Conservation (phyloP, 345 rosid species). For the Viola odorata region DNA sequence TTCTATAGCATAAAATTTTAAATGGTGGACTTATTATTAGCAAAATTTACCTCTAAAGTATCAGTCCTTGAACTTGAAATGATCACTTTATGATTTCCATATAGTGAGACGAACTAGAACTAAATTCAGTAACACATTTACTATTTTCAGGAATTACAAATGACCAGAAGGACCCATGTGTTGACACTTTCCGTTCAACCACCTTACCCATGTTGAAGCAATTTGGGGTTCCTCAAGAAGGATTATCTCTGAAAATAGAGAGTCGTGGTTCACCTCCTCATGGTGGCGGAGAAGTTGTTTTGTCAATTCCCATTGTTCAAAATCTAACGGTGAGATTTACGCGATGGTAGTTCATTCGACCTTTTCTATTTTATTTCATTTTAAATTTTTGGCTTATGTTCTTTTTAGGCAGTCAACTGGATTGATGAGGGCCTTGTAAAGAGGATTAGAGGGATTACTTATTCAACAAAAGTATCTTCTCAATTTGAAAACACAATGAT, state of each 20-base stretch:
- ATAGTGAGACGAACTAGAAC: background rate
- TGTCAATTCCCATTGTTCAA: slow-evolving; percentile 58
- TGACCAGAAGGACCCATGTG: slow-evolving; percentile 70
- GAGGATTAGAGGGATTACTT: slow-evolving; percentile 80
- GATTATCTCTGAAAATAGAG: slow-evolving; percentile 65
- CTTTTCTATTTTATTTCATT: background rate
- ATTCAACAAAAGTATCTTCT: slow-evolving; percentile 62
- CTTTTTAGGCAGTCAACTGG: slow-evolving; percentile 67
- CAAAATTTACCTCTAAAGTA: too few relatives aligned
- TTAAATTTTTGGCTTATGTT: slow-evolving; percentile 11
- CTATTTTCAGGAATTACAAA: slow-evolving; percentile 65
- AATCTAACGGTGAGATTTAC: slow-evolving; percentile 42
- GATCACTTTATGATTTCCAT: too few relatives aligned
- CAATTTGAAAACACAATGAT: slow-evolving; percentile 78
- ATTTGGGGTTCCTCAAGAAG: slow-evolving; percentile 76
- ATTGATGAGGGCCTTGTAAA: slow-evolving; percentile 86
- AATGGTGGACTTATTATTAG: too few relatives aligned
- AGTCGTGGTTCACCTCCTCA: slow-evolving; percentile 71
- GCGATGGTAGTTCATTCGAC: background rate
- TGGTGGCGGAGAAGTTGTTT: slow-evolving; percentile 82
- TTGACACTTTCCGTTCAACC: slow-evolving; percentile 71
- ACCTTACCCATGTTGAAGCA: slow-evolving; percentile 58
- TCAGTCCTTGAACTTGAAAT: too few relatives aligned
- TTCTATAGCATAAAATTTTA: too few relatives aligned
- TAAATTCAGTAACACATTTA: background rate